Percentiles rank a stretch among this genome's conserved stretches.
Conservation (phyloP, 192 early-diverging fungal species). For the Dissophora globulifera region DNA sequence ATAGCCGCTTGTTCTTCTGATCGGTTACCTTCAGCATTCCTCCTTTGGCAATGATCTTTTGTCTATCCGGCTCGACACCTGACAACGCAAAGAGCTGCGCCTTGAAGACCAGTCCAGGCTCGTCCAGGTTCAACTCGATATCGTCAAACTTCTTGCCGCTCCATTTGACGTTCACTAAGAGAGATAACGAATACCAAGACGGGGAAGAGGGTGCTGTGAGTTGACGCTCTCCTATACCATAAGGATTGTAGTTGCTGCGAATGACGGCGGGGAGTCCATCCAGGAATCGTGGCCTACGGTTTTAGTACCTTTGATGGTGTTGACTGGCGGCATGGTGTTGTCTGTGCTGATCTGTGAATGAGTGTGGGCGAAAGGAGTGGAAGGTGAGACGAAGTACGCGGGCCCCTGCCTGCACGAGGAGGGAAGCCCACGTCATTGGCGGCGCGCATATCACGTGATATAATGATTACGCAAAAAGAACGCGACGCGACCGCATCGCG, state of each 20-base stretch:
- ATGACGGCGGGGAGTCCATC: not conserved
- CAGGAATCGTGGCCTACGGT: not conserved
- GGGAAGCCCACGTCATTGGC: not conserved
- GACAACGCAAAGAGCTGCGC: constrained; percentile 90
- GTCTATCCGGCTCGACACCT: constrained; percentile 90
- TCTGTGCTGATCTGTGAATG: not conserved
- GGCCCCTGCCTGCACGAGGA: too few species aligned
- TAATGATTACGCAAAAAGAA: too few species aligned
- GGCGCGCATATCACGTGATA: too few species aligned
- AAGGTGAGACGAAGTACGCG: not conserved
- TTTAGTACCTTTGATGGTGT: constrained; percentile 50
- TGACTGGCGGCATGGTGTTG: constrained; percentile 39
- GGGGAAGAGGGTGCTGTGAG: too few species aligned
- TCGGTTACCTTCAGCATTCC: constrained; percentile 82
- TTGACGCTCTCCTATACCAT: too few species aligned
- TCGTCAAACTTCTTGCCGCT: constrained; percentile 86
- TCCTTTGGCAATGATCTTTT: constrained; percentile 96
- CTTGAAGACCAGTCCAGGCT: constrained; percentile 86
- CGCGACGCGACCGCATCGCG: too few species aligned
- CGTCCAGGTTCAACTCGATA: constrained; percentile 77
- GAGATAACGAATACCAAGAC: too few species aligned
- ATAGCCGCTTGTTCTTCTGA: too few species aligned
- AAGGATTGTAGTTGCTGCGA: too few species aligned
- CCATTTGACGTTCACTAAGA: constrained; percentile 88
- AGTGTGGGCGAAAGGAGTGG: not conserved